Base-by-base conservation (phyloP, 192 early-diverging fungal species). In the Entomortierella lignicola region DNA sequence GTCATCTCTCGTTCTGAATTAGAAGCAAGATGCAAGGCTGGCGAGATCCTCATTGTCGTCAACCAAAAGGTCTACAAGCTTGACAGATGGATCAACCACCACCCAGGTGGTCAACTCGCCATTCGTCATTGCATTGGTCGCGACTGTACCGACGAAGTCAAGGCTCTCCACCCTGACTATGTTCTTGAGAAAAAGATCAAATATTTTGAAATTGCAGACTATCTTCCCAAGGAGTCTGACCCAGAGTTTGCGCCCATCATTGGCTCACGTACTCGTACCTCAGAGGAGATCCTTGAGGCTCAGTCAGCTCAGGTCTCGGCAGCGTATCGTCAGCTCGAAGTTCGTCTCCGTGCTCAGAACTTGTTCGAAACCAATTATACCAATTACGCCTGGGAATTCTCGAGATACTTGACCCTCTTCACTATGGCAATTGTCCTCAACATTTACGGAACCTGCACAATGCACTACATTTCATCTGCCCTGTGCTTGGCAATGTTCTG, bases 51-150 rank as follows among this genome's bases (percentile, higher is more conserved):
- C 53, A 91, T 98, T 66, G 89, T 98, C 30, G 92, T 93, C 65
- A 87, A 92, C 42, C 85, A 89, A 61, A 94, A 95, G 77, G 96
- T 97, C 62, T 97, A 96, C 89, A 92, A 94, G 81, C 86, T 97
- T 21, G 89, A 95, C 87, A 81, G 83, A 32, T 92, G 92, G 83
- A 83, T 92, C 70, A 88, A 91, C 72, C 87, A 86, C 66, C 97
- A 99, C 71, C 97, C 97, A 0, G 97, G 97, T 54, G 97, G 97
- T 30, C 91, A 91, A 44, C 85, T 96, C n/a, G 94, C 93, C 56
- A 89, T 99, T 44, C 80, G 85, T 80, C 93, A 97, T 82, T 90
- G 94, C 86, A 85, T 92, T 32, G 97, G 96, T 73, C 89, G 86
- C 69, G 96, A 99, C 75, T 94, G 95, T 20, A 97, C 97, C 0